These are phyloP conservation scores for Rhizopogon salebrosus DNA, from an alignment of 768 basidiomycete species.

Conservation along the genomic window DNA sequence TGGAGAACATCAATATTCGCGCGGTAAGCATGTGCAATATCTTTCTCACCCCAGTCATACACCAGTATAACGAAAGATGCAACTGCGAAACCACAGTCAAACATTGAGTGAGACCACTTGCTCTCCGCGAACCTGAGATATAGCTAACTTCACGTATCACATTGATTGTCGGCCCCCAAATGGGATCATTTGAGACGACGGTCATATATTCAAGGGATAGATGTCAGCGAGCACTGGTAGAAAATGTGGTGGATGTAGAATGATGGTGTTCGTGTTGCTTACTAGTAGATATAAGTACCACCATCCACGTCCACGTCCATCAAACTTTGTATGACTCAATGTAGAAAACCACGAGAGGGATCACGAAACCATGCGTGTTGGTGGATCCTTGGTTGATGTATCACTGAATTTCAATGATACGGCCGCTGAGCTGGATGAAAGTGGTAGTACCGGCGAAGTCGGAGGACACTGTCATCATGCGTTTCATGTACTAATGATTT, in stretches of 20 bases:
- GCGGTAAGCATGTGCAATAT: neutral
- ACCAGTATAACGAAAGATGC: neutral
- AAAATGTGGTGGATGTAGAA: neutral
- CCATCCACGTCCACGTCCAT: no score
- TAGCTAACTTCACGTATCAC: neutral
- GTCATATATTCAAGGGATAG: neutral
- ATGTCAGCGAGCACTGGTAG: neutral
- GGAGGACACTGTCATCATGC: no score
- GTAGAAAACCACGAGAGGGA: no score
- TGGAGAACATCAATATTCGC: neutral
- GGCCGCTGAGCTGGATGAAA: no score
- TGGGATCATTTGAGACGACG: neutral
- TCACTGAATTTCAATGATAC: no score
- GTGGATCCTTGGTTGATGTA: no score
- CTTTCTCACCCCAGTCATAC: neutral
- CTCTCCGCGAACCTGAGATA: neutral
- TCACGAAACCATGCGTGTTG: no score
- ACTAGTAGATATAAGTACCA: neutral
- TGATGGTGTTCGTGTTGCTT: neutral
- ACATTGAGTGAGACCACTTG: neutral
- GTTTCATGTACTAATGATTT: no score
- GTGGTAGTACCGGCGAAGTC: no score
- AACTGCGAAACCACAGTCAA: neutral
- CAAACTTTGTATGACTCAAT: no score
- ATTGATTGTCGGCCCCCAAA: neutral